Evolutionary conservation across 495 filamentous ascomycete species (phyloP), one percentile per base, ranked within the genome.

Genomic region (Daldinia vernicosa): DNA sequence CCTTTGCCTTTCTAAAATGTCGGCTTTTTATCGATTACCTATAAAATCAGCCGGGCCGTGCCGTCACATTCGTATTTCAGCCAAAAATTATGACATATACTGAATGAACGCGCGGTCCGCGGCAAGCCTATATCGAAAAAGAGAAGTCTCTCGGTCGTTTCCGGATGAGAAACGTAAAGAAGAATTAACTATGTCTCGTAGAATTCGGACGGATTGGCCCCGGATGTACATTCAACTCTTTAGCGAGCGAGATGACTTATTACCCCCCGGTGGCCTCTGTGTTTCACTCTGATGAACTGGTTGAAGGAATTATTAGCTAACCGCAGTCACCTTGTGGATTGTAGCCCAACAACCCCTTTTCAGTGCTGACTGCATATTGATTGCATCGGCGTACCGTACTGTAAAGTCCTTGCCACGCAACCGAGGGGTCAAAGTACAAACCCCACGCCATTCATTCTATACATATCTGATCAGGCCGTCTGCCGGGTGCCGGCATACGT

Each of bases 301-400:
- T 40, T 60, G 15, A n/a, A 55, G 30, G 32, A 55, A 63, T 66
- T 65, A 66, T 69, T 66, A 69, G 52, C 57, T 66, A 69, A 65
- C 66, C 61, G 66, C 61, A 35, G 57, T 66, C 61, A 26, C 65
- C 60, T 68, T 57, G 60, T 69, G 66, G 65, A 55, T 47, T 40
- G 8, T 43, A 56, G 54, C 28, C 33, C 39, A 33, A 35, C 7
- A 15, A 14, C 47, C 53, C 63, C 63, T 56, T 63, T 68, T 68
- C 60, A 68, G 55, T 69, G 70, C 70, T 73, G 70, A 72, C 66
- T 66, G 70, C 70, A 63, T 73, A 52, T 58, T 55, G 45, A 55
- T 59, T 58, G 52, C 52, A 64, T 54, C 28, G 53, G 24, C 30
- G 51, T 56, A 53, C 52, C 40, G 54, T 33, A 39, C 39, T 56